A percentile compares a stretch with the other conserved stretches of the same genome.
Conservation (phyloP, 805 yeast species). For the Kodamaea laetipori region DNA sequence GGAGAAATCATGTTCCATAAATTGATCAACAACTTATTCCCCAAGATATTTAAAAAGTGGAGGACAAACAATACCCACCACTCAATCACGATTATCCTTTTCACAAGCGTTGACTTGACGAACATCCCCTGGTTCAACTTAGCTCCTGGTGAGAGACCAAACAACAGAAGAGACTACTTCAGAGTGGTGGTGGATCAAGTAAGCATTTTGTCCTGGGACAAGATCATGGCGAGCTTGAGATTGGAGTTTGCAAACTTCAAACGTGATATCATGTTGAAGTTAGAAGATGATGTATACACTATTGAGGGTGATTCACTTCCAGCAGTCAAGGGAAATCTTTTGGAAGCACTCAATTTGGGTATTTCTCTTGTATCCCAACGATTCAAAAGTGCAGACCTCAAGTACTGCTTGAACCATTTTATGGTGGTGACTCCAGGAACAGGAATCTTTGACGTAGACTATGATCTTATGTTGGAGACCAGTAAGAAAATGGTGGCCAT, state of each 20-base stretch:
- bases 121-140: slow-evolving; percentile 55
- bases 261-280: slow-evolving; percentile 63
- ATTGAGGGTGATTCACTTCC: slow-evolving; percentile 60
- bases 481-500: slow-evolving; percentile 72
- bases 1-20: slow-evolving; percentile 94
- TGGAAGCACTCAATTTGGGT: slow-evolving; percentile 86
- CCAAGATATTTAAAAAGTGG: slow-evolving; percentile 88
- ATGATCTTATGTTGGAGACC: slow-evolving; percentile 70
- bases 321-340: slow-evolving; percentile 82
- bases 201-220: slow-evolving; percentile 83
- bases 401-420: slow-evolving; percentile 90
- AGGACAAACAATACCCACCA: slow-evolving; percentile 85
- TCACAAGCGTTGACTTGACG: slow-evolving; percentile 74
- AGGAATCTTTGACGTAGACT: slow-evolving; percentile 90
- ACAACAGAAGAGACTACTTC: slow-evolving; percentile 74
- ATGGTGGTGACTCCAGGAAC: slow-evolving; percentile 89
- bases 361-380: slow-evolving; percentile 75
- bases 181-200: slow-evolving; percentile 96
- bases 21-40: slow-evolving; percentile 87
- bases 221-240: slow-evolving; percentile 84
- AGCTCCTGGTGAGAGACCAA: slow-evolving; percentile 70
- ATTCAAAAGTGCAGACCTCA: slow-evolving; percentile 79
- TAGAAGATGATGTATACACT: slow-evolving; percentile 20
- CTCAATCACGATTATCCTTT: slow-evolving; percentile 82
- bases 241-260: slow-evolving; percentile 83